Conservation (phyloP, 148 eudicot genomes). For the Gaultheria prostrata region DNA sequence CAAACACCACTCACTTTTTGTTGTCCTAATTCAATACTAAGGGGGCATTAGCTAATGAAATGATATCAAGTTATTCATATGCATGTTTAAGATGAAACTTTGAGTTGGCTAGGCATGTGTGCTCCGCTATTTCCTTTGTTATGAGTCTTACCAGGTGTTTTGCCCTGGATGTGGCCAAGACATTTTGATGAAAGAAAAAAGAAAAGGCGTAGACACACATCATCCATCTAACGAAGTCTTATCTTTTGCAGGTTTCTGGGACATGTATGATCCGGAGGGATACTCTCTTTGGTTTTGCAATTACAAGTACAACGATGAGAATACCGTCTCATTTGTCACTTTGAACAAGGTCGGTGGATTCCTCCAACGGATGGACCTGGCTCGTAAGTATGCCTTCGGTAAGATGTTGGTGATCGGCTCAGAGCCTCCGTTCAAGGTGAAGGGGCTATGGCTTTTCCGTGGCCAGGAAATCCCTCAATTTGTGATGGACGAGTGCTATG, state of each 20-base stretch:
- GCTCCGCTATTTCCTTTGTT: no score
- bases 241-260: slow-evolving; percentile 9
- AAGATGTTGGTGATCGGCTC: slow-evolving; percentile 16
- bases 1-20: no score
- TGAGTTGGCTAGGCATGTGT: no score
- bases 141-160: no score
- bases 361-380: slow-evolving; percentile 12
- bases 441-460: slow-evolving; percentile 13
- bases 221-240: no score
- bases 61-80: no score
- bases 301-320: slow-evolving; percentile 10
- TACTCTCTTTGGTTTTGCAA: background rate
- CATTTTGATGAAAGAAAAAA: no score
- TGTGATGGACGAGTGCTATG: slow-evolving; percentile 11
- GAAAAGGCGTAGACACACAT: no score
- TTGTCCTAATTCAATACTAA: no score
- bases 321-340: slow-evolving; percentile 6
- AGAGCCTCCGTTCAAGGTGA: slow-evolving; percentile 13
- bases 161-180: no score
- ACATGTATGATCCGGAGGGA: slow-evolving; percentile 14
- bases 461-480: slow-evolving; percentile 14
- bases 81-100: no score
- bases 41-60: no score
- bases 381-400: slow-evolving; percentile 13
- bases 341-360: slow-evolving; percentile 13